These are phyloP conservation scores for Mycena citricolor DNA, from an alignment of 1,284 basidiomycete species.

Conservation along the genomic window DNA sequence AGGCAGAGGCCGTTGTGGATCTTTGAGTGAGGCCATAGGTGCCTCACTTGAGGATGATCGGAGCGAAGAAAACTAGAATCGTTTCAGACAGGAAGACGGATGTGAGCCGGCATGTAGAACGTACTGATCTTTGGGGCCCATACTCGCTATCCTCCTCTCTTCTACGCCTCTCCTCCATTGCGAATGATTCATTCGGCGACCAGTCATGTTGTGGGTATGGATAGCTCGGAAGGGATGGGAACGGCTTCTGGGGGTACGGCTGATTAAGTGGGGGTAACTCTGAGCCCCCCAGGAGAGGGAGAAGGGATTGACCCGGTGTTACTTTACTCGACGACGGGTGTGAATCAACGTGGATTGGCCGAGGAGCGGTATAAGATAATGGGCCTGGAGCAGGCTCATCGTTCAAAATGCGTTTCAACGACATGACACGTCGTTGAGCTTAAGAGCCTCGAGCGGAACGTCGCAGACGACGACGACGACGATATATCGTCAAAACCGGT, in stretches of 20 bases:
- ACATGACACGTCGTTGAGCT: constrained; percentile 47
- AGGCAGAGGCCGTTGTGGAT: constrained; percentile 17
- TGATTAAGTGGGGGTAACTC: constrained; percentile 16
- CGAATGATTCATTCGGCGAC: constrained; percentile 9
- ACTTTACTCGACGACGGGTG: constrained; percentile 24
- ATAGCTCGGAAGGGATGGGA: constrained; percentile 8
- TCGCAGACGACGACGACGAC: constrained; percentile 13
- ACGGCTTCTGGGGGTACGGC: constrained; percentile 14
- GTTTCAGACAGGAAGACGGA: constrained; percentile 36
- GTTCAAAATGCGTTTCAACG: constrained; percentile 73
- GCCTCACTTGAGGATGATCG: constrained; percentile 9
- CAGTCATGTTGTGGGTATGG: constrained; percentile 17
- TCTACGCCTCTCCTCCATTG: constrained; percentile 13
- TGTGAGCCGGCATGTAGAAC: constrained; percentile 36
- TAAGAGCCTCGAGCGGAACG: constrained; percentile 29
- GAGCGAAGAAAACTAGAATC: constrained; percentile 42
- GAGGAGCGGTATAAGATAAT: constrained; percentile 28
- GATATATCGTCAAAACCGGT: too few relatives aligned
- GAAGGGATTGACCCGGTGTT: constrained; percentile 6
- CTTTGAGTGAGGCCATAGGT: neutral
- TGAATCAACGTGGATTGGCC: constrained; percentile 29
- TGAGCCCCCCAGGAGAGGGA: constrained; percentile 9
- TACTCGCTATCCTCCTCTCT: constrained; percentile 14
- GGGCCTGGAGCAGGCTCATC: constrained; percentile 51
- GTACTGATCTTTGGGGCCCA: constrained; percentile 25